Conservation (phyloP, 805 yeast genomes). For the Ogataea ganodermae region DNA sequence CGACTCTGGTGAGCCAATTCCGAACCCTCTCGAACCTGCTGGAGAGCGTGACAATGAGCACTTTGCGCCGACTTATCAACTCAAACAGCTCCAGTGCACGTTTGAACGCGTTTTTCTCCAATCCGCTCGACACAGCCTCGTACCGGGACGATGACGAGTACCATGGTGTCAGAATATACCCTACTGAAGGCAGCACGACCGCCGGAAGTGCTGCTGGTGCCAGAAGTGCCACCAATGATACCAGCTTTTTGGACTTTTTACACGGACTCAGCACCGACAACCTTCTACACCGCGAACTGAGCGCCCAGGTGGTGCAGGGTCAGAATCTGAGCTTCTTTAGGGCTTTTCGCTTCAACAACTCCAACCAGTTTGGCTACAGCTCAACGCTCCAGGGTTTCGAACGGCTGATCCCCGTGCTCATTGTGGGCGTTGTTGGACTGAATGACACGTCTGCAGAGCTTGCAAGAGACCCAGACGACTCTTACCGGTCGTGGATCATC, state of each 20-base stretch:
- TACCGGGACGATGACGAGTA: constrained; percentile 12
- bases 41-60: constrained; percentile 31
- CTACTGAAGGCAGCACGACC: constrained; percentile 10
- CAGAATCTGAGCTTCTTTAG: constrained; percentile 40
- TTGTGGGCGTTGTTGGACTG: constrained; percentile 35
- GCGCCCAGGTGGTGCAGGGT: constrained; percentile 33
- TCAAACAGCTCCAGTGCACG: constrained; percentile 9
- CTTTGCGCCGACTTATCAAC: constrained; percentile 26
- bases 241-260: constrained; percentile 48
- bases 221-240: constrained; percentile 27
- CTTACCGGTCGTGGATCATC: constrained; percentile 58
- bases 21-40: constrained; percentile 29
- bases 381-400: constrained; percentile 18
- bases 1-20: constrained; percentile 26
- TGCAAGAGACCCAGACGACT: constrained; percentile 6
- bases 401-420: constrained; percentile 31
- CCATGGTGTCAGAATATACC: constrained; percentile 27
- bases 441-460: constrained; percentile 19
- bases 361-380: constrained; percentile 20
- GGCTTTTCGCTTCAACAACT: constrained; percentile 43
- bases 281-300: constrained; percentile 29
- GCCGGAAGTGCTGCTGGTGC: constrained; percentile 10
- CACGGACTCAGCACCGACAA: constrained; percentile 28
- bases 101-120: constrained; percentile 3
- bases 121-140: constrained; percentile 2